Evolutionary conservation across 495 filamentous ascomycete species (phyloP), one percentile per base, ranked within the genome.

Genomic region (Penicilliopsis zonata): DNA sequence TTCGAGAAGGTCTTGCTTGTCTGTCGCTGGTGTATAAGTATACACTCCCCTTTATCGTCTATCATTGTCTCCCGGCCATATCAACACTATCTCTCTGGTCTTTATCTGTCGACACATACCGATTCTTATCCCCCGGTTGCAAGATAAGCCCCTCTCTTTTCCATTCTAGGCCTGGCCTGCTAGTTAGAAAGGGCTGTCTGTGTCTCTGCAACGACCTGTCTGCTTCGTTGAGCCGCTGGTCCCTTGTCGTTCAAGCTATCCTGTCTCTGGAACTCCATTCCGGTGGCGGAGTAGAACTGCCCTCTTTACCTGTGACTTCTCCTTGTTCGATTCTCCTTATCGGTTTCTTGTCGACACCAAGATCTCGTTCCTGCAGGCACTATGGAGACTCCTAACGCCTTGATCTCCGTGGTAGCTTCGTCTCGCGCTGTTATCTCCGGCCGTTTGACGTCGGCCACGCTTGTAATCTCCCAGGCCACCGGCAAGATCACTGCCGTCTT

Each of bases 401-500:
- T 59, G 9, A 72, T 80, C 48, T 70, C 67, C 18, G 86, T 95
- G 38, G 69, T 96, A 35, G 76, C 79, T 28, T 95, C 88, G 4
- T 79, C 78, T 2, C 74, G 86, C 38, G 80, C 83, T 23, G 74
- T 98, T 21, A 51, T 81, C 35, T 63, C 70, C 18, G 71, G 72
- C 41, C 55, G 66, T 40, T 55, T 94, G 51, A 86, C 76, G 6
- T 67, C 79, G 19, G 72, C 78, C 14, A 94, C 88, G 12, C 69
- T 98, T 37, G 69, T 81, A 27, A 63, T 95, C 44, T 93, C 84
- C 4, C 76, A 69, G 4, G 51, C 43, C 18, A 82, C 85, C 1
- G 90, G 90, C 44, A 93, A 84, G 63, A 90, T 96, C 55, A 69
- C 77, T 13, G 77, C 80, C 5, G 67, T 94, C 37, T 73, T 82